These are phyloP conservation scores for Rhodotorula sp. DNA, from an alignment of 1,284 basidiomycete species.

Conservation along the genomic window DNA sequence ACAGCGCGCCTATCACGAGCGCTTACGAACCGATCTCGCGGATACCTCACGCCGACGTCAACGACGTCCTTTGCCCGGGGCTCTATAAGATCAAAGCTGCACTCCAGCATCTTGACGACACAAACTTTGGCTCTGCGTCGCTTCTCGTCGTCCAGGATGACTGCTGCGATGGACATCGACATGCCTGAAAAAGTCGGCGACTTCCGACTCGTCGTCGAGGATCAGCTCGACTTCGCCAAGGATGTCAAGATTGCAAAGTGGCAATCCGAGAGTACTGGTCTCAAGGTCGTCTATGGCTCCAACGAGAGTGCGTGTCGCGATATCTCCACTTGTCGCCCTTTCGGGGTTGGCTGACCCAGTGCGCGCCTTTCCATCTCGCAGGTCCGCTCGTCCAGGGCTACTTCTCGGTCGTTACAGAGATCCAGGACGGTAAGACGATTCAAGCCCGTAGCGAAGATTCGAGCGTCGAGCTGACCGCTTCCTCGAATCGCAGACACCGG, in stretches of 20 bases:
- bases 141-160: not conserved
- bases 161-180: slow-evolving; percentile 10
- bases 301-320: slow-evolving; percentile 40
- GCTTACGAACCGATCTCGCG: no score
- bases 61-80: no score
- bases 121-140: not conserved
- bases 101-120: not conserved
- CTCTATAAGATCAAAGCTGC: not conserved
- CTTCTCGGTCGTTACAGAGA: slow-evolving; percentile 89
- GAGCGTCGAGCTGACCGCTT: not conserved
- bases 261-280: slow-evolving; percentile 38
- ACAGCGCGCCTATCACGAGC: not conserved
- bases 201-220: slow-evolving; percentile 34
- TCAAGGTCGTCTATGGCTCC: slow-evolving; percentile 53
- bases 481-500: slow-evolving; percentile 55
- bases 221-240: slow-evolving; percentile 31
- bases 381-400: slow-evolving; percentile 89
- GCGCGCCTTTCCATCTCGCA: slow-evolving; percentile 46
- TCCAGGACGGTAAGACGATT: slow-evolving; percentile 45
- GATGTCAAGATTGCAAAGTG: slow-evolving; percentile 40
- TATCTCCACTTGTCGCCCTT: not conserved
- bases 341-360: not conserved
- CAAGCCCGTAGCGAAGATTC: no score
- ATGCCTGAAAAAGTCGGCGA: slow-evolving; percentile 23
- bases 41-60: no score